Base-by-base conservation (phyloP, 2,329 filamentous ascomycete species). In the Colletotrichum coccodes region DNA sequence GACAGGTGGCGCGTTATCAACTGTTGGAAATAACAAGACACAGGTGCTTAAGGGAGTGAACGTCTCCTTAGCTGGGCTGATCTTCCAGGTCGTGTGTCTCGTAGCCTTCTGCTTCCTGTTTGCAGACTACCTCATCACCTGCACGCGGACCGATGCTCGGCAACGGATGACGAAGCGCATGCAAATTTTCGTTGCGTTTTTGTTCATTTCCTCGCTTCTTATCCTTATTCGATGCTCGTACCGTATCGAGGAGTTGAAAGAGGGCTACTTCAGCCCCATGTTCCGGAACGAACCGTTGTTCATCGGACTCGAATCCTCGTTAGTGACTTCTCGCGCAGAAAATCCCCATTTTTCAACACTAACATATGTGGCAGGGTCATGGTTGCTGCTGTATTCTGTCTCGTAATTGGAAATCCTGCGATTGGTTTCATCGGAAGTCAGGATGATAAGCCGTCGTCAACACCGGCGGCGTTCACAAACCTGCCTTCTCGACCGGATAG, bases 171-270 rank as follows among this genome's bases (percentile, higher is more conserved):
- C 72, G n/a, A 77, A 73, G 67, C 65, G 76, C 1, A 85, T 88
- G 74, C 77, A 78, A 26, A 78, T 80, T 12, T 90, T 90, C 71
- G 72, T 88, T n/a, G 57, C 74, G 18, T 85, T 84, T 23, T 78
- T 89, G 11, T 76, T 80, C 2, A 72, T 87, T 4, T 83, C 87
- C 0, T 89, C 87, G 3, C 47, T 90, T 9, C 83, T 84, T 54
- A 87, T 91, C 70, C 83, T 90, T 58, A 82, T 87, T 7, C 81
- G 89, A 21, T 89, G 85, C 58, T 83, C 86, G 26, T 91, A 88
- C 72, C 84, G 89, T 52, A 86, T 90, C 32, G 85, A 84, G 0
- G 89, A 91, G 79, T 75, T 91, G 65, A 83, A 82, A 52, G 81
- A 87, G 32, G 88, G 88, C 3, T 91, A 87, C 78, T 74, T 71